Base-by-base conservation (phyloP, 2,329 filamentous ascomycete species). In the Claviceps humidiphila region DNA sequence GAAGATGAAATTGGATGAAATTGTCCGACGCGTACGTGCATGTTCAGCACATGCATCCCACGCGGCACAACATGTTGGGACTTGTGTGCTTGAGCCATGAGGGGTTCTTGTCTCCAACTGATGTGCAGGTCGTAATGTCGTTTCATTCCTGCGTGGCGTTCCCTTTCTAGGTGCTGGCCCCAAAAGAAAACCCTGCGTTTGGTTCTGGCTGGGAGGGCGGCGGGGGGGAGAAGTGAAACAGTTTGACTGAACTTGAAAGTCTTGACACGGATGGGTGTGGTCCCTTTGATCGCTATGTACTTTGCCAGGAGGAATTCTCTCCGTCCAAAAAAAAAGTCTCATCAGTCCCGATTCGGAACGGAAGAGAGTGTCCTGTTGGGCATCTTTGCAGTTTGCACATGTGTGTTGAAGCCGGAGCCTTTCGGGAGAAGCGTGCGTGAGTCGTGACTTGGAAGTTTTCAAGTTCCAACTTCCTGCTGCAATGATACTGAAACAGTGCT, bases 11-110 rank as follows among this genome's bases (percentile, higher is more conserved):
- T 16, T 14, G 3, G 5, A 39, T 26, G 7, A 45, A 51, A 51
- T 40, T 46, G 37, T 42, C 43, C 50, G 50, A 51, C 43, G 50
- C 50, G 24, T 47, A 41, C 43, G 37, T 51, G 43, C 50, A 51
- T 47, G n/a, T 47, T 38, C 14, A 46, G 49, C 26, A 43, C 26
- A 45, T 51, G 40, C 42, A 38, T 51, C 20, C 20, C 16, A 30
- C 42, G 49, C 41, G 11, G 34, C 49, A 51, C 49, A 30, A 20
- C 16, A 34, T 41, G n/a, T 51, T 45, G 30, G 30, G 37, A 26
- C 5, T 16, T 47, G 44, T 51, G 50, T 34, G 30, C 30, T 34
- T 34, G 30, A 34, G 30, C 30, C 37, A 34, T 41, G 43, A 20
- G 22, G 40, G 22, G 8, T 30, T 49, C 47, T 20, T 8, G 16